Evolutionary conservation across 2,329 filamentous ascomycete species (phyloP), one percentile per base, ranked within the genome.

Genomic region (Aureobasidium sp.): DNA sequence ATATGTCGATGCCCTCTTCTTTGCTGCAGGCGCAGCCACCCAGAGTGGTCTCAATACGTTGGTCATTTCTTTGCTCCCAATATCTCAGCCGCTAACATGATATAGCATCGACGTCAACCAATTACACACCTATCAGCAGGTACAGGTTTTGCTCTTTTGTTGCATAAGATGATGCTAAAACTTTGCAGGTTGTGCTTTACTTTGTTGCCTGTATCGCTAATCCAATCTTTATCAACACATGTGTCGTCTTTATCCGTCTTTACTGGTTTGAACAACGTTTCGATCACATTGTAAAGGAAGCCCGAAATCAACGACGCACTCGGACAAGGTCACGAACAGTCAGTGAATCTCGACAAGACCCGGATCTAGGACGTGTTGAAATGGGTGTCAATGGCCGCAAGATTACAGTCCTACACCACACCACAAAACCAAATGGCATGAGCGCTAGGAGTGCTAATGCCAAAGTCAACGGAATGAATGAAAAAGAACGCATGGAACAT

Each of bases 261-360:
- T 96, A 96, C 74, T 99, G 93, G 93, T 99, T 99, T 71, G 92
- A 99, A 74, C 96, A 95, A 74, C 84, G 92, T 8, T 97, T 99
- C 70, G 88, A 95, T 70, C 81, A 89, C 67, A 83, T 96, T 65
- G 91, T 88, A 15, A 81, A 80, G 35, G 89, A 95, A 67, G 85
- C 89, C 1, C 83, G 84, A 59, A 79, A 76, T 45, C 78, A 86
- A 57, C 84, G 92, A 58, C 80, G 81, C 58, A 87, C 74, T 77
- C 85, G 77, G 76, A 88, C 69, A 74, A 84, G 75, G 75, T 86
- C 70, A 74, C 76, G 76, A 59, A 81, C 75, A 50, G 75, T 75
- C 66, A 82, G 73, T 54, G 65, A 64, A 63, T 74, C 69, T 53
- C 77, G 76, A 49, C 71, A 73, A n/a, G 76, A 78, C 23, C 65